A percentile compares a stretch with the other conserved stretches of the same genome.
Evolutionary conservation across 2,329 filamentous ascomycete species (phyloP).

Genomic region (Sporothrix protearum): DNA sequence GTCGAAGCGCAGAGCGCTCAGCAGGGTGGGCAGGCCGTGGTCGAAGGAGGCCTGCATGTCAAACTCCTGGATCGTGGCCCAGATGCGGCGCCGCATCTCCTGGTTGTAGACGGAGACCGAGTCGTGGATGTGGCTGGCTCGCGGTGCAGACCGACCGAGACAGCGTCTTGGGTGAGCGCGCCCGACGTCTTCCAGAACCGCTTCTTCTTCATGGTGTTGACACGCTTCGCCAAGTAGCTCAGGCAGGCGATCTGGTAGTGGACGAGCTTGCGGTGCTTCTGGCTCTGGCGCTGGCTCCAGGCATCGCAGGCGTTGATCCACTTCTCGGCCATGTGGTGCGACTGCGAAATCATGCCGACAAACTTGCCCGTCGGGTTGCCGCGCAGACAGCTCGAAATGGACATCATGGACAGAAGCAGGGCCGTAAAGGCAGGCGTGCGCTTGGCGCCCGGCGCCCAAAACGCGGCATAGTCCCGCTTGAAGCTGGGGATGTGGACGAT

Average conservation of each 20-base stretch:
- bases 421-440: conserved; percentile 54
- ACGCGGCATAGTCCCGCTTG: conserved; percentile 52
- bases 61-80: conserved; percentile 60
- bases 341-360: conserved; percentile 55
- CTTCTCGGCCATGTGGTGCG: conserved; percentile 52
- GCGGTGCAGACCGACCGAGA: conserved; percentile 57
- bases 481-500: conserved; percentile 60
- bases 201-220: conserved; percentile 62
- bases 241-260: conserved; percentile 60
- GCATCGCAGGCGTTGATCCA: conserved; percentile 56
- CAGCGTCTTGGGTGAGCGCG: conserved; percentile 54
- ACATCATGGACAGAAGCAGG: conserved; percentile 57
- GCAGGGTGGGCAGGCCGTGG: conserved; percentile 55
- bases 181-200: conserved; percentile 59
- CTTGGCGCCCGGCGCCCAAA: conserved; percentile 48
- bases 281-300: conserved; percentile 55
- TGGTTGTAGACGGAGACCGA: conserved; percentile 58
- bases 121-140: conserved; percentile 53
- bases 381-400: conserved; percentile 56
- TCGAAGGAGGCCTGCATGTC: conserved; percentile 61
- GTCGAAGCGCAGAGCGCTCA: conserved; percentile 56
- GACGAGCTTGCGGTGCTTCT: conserved; percentile 58
- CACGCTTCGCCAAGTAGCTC: conserved; percentile 57
- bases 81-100: conserved; percentile 59
- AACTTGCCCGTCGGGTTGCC: conserved; percentile 52